phyloP scores from a whole-genome alignment of 2,329 filamentous ascomycete species.

The Meredithiella fracta region DNA sequence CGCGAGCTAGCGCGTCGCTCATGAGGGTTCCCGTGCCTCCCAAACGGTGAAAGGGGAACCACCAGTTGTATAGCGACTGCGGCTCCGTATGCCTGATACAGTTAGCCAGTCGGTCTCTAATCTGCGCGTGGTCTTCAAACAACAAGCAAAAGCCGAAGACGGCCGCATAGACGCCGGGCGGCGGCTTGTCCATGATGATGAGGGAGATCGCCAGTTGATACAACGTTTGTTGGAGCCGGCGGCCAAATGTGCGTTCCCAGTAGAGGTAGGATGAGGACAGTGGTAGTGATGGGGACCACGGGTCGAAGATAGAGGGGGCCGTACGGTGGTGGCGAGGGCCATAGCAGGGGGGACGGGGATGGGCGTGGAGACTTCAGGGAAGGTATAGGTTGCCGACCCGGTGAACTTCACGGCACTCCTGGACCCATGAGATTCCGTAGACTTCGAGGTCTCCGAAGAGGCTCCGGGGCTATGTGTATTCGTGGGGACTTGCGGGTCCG shows the following conservation, averaged over 20 bases:
- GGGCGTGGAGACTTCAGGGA: neutral
- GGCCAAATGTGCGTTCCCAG: slow-evolving; percentile 51
- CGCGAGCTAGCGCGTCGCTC: too few relatives aligned
- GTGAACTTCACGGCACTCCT: neutral
- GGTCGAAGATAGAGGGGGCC: neutral
- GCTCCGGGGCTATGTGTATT: too few relatives aligned
- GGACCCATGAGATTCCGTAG: neutral
- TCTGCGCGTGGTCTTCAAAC: slow-evolving; percentile 35
- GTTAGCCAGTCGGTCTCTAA: slow-evolving; percentile 26
- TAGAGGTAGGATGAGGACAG: slow-evolving; percentile 40
- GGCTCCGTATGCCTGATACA: slow-evolving; percentile 21
- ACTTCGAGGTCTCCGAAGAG: neutral
- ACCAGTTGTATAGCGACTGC: slow-evolving; percentile 39
- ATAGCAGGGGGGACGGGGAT: neutral
- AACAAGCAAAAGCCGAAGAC: slow-evolving; percentile 56
- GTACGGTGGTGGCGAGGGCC: neutral
- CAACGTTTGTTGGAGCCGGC: slow-evolving; percentile 49
- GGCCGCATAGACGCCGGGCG: slow-evolving; percentile 31
- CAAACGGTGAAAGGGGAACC: slow-evolving; percentile 45
- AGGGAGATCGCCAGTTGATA: slow-evolving; percentile 47
- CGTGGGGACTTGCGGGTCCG: too few relatives aligned
- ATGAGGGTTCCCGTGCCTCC: slow-evolving; percentile 50
- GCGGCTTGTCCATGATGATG: slow-evolving; percentile 32
- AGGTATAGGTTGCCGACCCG: neutral
- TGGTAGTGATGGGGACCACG: slow-evolving; percentile 19